Base-by-base conservation (phyloP, 169 alveolate genomes). In the Cryptosporidium tyzzeri region DNA sequence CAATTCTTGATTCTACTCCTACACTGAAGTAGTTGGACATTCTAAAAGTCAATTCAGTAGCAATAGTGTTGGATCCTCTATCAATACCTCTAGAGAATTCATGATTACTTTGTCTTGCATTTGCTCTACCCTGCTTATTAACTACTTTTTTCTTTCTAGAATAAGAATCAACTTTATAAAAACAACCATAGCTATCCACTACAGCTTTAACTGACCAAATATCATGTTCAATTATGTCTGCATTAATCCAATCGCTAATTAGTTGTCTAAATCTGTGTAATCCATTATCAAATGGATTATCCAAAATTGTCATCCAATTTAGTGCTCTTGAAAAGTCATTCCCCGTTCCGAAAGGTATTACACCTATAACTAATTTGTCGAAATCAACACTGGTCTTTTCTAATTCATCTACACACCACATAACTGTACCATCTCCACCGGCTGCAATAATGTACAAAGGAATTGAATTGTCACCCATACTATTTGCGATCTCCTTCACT, bases 381-480 rank as follows among this genome's bases (percentile, higher is more conserved):
- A 92, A 71, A 62, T 95, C 93, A 35, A 96, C 93, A n/a, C 86
- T 84, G 71, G 95, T 94, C 23, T 80, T 91, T 23, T 93, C 94
- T 85, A 96, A 87, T 92, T 96, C 98, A 62, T 91, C 87, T 4
- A 97, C 85, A 44, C 96, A 93, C 98, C 98, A 97, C 93, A 96
- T 94, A 16, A 97, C 95, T 7, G 98, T 97, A n/a, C 99, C 99
- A 91, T 97, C 99, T 10, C 99, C 99, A 14, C 99, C 99, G 21
- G 97, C 98, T 23, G 95, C 97, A n/a, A 97, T 92, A 12, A 93
- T 96, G 51, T 75, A 86, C 7, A 84, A 23, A 35, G 80, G 86
- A n/a, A 70, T 71, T 18, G 67, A 51, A 26, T 39, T 35, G 23
- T 75, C 51, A 16, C 10, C 9, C 84, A 44, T 45, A 48, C 31